Evolutionary conservation across 192 early-diverging fungal genomes (phyloP).

Genomic region (Coemansia sp.): DNA sequence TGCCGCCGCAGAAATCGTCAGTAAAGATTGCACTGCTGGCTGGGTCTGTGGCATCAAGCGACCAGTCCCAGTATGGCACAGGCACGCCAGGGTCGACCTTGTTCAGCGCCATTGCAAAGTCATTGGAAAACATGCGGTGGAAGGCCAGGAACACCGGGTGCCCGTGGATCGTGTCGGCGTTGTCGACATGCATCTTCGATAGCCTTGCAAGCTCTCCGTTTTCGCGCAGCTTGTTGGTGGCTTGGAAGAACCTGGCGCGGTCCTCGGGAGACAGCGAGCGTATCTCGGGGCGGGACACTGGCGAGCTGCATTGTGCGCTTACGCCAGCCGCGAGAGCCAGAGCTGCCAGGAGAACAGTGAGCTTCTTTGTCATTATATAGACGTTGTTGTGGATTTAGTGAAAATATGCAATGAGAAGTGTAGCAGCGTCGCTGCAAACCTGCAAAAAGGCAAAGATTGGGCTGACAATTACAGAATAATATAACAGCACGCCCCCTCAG

Average conservation of each 20-base stretch:
- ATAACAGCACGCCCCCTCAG: neutral
- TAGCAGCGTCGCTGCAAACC: neutral
- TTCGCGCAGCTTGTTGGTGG: conserved; percentile 29
- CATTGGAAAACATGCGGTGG: conserved; percentile 58
- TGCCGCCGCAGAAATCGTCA: conserved; percentile 53
- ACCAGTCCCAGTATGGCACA: conserved; percentile 59
- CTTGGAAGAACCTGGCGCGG: conserved; percentile 45
- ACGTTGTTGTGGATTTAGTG: neutral
- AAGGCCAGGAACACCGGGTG: conserved; percentile 56
- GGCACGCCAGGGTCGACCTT: conserved; percentile 49
- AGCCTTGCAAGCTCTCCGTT: conserved; percentile 53
- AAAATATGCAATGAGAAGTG: neutral
- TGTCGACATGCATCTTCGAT: conserved; percentile 49
- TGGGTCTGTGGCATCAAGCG: conserved; percentile 51
- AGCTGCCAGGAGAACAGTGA: conserved; percentile 18
- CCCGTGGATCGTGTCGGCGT: conserved; percentile 51
- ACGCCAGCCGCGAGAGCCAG: conserved; percentile 29
- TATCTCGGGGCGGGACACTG: conserved; percentile 46
- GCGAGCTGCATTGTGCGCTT: conserved; percentile 39
- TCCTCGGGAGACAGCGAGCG: conserved; percentile 50
- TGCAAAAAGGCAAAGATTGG: neutral
- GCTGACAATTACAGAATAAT: neutral
- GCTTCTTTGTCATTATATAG: conserved; percentile 32
- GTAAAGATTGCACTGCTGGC: conserved; percentile 36
- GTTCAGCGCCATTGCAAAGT: conserved; percentile 56